These are phyloP conservation scores for Kandelia obovata DNA, from an alignment of 345 rosid genomes.

Conservation along the genomic window DNA sequence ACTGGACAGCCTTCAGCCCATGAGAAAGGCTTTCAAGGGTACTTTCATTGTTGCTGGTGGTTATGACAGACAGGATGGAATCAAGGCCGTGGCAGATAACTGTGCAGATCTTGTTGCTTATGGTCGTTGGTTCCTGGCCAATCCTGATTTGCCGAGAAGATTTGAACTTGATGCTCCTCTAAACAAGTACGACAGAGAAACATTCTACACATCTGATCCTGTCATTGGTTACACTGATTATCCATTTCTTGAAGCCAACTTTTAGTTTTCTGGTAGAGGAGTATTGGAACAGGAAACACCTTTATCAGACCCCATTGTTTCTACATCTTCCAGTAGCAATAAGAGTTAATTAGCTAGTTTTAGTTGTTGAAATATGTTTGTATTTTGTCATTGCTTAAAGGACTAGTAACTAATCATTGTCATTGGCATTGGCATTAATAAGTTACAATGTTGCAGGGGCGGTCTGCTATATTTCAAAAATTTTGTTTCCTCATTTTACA, in stretches of 20 bases:
- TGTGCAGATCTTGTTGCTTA: slow-evolving; percentile 50
- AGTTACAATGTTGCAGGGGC: no score
- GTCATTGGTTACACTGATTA: slow-evolving; percentile 59
- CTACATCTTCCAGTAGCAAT: no score
- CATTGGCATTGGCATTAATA: no score
- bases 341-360: no score
- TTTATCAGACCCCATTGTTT: no score
- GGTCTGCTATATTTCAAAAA: no score
- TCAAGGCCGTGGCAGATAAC: slow-evolving; percentile 35
- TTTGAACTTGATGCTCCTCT: slow-evolving; percentile 50
- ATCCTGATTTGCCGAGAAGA: slow-evolving; percentile 67
- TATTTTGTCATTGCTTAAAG: no score
- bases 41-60: slow-evolving; percentile 61
- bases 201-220: slow-evolving; percentile 47
- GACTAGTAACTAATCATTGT: no score
- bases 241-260: slow-evolving; percentile 43
- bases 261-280: not conserved
- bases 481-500: no score
- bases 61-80: slow-evolving; percentile 43
- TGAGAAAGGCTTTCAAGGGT: slow-evolving; percentile 58
- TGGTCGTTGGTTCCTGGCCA: slow-evolving; percentile 54
- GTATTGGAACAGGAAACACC: not conserved
- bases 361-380: no score
- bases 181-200: slow-evolving; percentile 45
- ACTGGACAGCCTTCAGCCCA: slow-evolving; percentile 38